Percentiles rank a stretch among this genome's conserved stretches.
These are phyloP conservation scores for Diplodia corticola DNA, from an alignment of 2,329 filamentous ascomycete species.

Conservation along the genomic window DNA sequence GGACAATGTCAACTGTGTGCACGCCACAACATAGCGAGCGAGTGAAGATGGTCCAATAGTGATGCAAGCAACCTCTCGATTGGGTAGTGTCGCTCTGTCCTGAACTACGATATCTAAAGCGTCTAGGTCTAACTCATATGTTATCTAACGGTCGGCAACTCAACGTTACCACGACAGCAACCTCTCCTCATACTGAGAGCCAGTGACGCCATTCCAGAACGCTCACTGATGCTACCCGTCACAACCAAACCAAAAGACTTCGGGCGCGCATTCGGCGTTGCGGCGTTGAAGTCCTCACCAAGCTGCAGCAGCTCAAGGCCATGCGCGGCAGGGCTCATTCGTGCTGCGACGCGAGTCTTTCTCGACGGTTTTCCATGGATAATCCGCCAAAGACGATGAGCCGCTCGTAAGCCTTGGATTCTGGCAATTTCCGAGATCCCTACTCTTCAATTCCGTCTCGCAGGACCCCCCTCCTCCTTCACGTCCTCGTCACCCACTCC, in stretches of 20 bases:
- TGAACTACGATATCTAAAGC: background rate
- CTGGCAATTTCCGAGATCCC: background rate
- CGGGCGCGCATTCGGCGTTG: background rate
- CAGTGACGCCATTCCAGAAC: background rate
- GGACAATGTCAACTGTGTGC: background rate
- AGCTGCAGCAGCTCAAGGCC: background rate
- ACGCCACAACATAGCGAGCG: background rate
- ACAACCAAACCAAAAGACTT: too few relatives aligned
- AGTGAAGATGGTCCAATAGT: background rate
- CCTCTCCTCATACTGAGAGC: background rate
- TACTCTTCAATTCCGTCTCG: background rate
- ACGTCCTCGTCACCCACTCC: conserved; percentile 44
- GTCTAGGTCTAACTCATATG: background rate
- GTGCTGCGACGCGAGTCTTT: background rate
- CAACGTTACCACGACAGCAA: background rate
- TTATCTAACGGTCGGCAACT: background rate
- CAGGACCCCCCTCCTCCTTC: background rate
- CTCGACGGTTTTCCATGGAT: background rate
- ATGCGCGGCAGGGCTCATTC: background rate
- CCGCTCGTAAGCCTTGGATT: background rate
- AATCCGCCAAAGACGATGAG: background rate
- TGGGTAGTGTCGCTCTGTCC: background rate
- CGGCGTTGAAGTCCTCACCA: background rate
- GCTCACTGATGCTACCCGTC: background rate
- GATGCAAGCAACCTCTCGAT: background rate